Evolutionary conservation across 2,329 filamentous ascomycete species (phyloP).

Genomic region (Colletotrichum chrysophilum): DNA sequence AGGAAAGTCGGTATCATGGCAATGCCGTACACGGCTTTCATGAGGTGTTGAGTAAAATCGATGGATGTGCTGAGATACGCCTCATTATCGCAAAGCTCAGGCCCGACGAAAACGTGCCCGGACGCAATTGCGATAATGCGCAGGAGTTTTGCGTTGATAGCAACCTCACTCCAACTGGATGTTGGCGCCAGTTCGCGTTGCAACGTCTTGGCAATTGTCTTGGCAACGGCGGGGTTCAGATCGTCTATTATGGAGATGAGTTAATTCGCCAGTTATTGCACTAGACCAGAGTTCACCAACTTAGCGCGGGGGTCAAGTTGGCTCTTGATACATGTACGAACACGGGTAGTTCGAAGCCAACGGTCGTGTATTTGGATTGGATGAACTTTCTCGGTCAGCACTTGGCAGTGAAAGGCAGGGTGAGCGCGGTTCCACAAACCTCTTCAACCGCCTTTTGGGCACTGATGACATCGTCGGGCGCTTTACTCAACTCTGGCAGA

Average conservation of each 20-base stretch:
- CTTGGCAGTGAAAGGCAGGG: neutral
- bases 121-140: neutral
- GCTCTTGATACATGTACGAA: neutral
- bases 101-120: neutral
- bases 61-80: neutral
- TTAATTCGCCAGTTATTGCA: neutral
- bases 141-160: neutral
- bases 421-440: neutral
- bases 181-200: neutral
- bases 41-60: neutral
- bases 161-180: neutral
- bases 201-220: neutral
- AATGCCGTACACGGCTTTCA: neutral
- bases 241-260: neutral
- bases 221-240: neutral
- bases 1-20: neutral
- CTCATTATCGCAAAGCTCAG: neutral
- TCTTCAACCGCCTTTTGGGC: neutral
- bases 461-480: neutral
- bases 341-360: neutral
- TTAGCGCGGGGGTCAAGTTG: neutral
- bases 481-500: neutral
- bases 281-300: neutral
- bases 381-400: neutral
- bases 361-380: neutral